These are phyloP conservation scores for Apostasia ramifera DNA, from an alignment of 106 monocot species.

Conservation along the genomic window DNA sequence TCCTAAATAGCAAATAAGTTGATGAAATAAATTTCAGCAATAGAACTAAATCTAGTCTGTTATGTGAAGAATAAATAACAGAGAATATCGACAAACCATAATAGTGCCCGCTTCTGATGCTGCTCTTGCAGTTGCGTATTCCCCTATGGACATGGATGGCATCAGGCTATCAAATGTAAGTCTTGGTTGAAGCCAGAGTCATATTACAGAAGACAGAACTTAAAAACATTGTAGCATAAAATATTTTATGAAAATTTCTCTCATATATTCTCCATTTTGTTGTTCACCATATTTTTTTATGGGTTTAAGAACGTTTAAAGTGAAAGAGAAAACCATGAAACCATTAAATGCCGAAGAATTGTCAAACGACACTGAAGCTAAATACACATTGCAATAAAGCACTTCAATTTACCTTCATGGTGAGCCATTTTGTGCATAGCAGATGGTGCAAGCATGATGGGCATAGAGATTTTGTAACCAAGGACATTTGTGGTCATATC, in stretches of 20 bases:
- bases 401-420: constrained; percentile 49
- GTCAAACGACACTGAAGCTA: too few relatives aligned
- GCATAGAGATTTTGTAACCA: constrained; percentile 90
- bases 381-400: too few relatives aligned
- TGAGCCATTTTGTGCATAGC: constrained; percentile 91
- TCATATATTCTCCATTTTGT: too few relatives aligned
- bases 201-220: too few relatives aligned
- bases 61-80: not conserved
- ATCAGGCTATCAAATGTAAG: too few relatives aligned
- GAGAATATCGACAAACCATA: constrained; percentile 42
- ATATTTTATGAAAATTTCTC: too few relatives aligned
- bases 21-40: not conserved
- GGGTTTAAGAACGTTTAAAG: too few relatives aligned
- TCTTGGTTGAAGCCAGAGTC: too few relatives aligned
- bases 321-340: too few relatives aligned
- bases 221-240: too few relatives aligned
- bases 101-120: constrained; percentile 83
- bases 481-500: constrained; percentile 70
- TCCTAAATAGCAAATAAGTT: not conserved
- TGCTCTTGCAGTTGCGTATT: constrained; percentile 90
- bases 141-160: constrained; percentile 30
- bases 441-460: constrained; percentile 87
- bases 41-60: not conserved
- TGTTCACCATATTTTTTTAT: too few relatives aligned
- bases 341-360: too few relatives aligned